Base-by-base conservation (phyloP, 129 eudicot genomes). In the Cynara cardunculus region DNA sequence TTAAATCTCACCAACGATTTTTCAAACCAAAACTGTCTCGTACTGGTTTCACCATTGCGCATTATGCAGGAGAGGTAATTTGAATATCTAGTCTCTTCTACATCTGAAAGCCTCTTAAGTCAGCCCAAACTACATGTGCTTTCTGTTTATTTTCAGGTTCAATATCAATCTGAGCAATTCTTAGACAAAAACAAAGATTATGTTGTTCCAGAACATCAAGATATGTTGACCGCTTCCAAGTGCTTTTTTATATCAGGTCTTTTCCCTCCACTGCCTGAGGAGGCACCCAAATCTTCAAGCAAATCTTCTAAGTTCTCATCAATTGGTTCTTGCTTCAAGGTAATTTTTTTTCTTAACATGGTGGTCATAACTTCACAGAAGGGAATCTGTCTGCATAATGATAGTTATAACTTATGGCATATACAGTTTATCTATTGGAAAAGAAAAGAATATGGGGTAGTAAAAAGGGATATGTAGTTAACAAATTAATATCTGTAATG, bases 151-250 rank as follows among this genome's bases (percentile, higher is more conserved):
- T 5, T 83, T 71, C 85, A 95, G 99, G 99, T 95, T 79, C 94
- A 74, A 70, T 95, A 95, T 76, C 97, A 92, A 76, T 95, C 99
- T 32, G 97, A 95, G 25, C 97, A 86, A 64, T 92, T 95, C 87
- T 64, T 95, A 66, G 99, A 95, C 89, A 95, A 95, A 86, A 95
- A 95, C 88, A 95, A 95, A 84, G 99, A 92, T 81, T 92, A 95
- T 84, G 99, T 90, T 80, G 97, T 95, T 82, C 93, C 97, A 0
- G 99, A 95, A 83, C 97, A 95, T 89, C 99, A 95, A 88, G 97
- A 95, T 86, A 77, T 95, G 92, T 87, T 92, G 81, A 82, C 80
- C 87, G 92, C 97, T 78, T 95, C 97, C 82, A 90, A 86, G 80
- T 95, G 99, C 81, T 80, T 93, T 74, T 95, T 95, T 81, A 90